These are phyloP conservation scores for Beta corolliflora DNA, from an alignment of 179 eudicot species.

Conservation along the genomic window DNA sequence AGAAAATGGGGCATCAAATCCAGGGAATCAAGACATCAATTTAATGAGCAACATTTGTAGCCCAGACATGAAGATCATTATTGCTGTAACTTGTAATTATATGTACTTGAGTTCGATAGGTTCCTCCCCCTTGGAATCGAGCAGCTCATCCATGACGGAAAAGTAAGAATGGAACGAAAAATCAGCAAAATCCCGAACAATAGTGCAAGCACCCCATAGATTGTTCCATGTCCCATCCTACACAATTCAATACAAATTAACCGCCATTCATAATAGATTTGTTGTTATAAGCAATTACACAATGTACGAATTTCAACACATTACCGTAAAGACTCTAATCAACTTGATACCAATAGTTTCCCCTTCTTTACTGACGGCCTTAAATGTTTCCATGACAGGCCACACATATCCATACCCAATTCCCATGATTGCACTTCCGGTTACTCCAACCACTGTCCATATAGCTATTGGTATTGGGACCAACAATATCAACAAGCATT, in stretches of 20 bases:
- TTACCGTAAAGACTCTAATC: slow-evolving; percentile 26
- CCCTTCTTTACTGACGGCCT: slow-evolving; percentile 20
- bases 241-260: neutral
- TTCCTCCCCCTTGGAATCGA: slow-evolving; percentile 18
- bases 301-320: neutral
- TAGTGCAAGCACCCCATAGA: slow-evolving; percentile 33
- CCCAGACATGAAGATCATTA: no score
- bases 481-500: slow-evolving; percentile 26
- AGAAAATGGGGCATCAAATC: neutral
- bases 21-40: neutral
- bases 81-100: neutral
- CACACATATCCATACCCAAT: slow-evolving; percentile 27
- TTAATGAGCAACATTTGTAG: neutral
- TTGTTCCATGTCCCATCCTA: slow-evolving; percentile 36
- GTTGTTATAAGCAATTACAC: neutral
- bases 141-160: slow-evolving; percentile 33
- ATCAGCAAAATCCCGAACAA: slow-evolving; percentile 33
- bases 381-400: slow-evolving; percentile 31
- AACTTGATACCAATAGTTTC: slow-evolving; percentile 19
- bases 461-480: slow-evolving; percentile 25
- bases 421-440: slow-evolving; percentile 25
- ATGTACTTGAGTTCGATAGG: slow-evolving; percentile 28
- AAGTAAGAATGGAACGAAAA: slow-evolving; percentile 35
- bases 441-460: slow-evolving; percentile 30
- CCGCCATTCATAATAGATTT: neutral